Evolutionary conservation across 1,284 basidiomycete species (phyloP).

Genomic region (Tilletia indica): DNA sequence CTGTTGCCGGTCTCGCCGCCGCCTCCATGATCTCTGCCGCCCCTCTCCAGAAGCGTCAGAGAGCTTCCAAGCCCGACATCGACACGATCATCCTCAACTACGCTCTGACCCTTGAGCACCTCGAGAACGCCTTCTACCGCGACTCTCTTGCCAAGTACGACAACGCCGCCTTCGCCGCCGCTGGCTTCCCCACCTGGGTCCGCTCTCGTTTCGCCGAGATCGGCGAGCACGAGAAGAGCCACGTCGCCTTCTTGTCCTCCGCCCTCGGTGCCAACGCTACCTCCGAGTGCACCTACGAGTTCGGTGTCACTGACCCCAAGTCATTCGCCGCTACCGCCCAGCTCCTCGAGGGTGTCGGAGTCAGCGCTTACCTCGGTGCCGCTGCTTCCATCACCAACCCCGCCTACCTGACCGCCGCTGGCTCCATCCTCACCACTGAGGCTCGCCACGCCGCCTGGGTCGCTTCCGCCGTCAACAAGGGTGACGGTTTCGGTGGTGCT

Average conservation of each 20-base stretch:
- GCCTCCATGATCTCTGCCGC: slow-evolving; percentile 34
- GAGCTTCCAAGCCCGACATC: slow-evolving; percentile 46
- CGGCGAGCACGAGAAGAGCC: slow-evolving; percentile 62
- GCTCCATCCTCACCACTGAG: slow-evolving; percentile 43
- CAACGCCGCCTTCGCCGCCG: slow-evolving; percentile 62
- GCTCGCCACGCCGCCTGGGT: slow-evolving; percentile 42
- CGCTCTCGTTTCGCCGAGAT: slow-evolving; percentile 56
- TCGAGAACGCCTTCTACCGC: slow-evolving; percentile 68
- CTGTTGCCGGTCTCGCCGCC: slow-evolving; percentile 38
- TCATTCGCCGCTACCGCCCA: slow-evolving; percentile 63
- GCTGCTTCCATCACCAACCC: slow-evolving; percentile 58
- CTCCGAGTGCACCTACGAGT: slow-evolving; percentile 65
- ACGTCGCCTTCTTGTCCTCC: slow-evolving; percentile 60
- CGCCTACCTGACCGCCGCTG: slow-evolving; percentile 38
- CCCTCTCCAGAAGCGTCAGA: slow-evolving; percentile 19
- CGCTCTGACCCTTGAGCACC: slow-evolving; percentile 69
- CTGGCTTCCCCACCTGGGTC: slow-evolving; percentile 63
- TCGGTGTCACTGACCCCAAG: slow-evolving; percentile 57
- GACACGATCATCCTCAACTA: slow-evolving; percentile 62
- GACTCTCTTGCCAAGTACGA: slow-evolving; percentile 39
- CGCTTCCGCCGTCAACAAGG: slow-evolving; percentile 27
- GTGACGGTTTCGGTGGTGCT: slow-evolving; percentile 34
- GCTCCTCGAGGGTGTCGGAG: slow-evolving; percentile 65
- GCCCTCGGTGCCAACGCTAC: slow-evolving; percentile 64
- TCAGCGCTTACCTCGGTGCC: slow-evolving; percentile 64